Base-by-base conservation (phyloP, 2,329 filamentous ascomycete genomes). In the Endocalyx cinctus region DNA sequence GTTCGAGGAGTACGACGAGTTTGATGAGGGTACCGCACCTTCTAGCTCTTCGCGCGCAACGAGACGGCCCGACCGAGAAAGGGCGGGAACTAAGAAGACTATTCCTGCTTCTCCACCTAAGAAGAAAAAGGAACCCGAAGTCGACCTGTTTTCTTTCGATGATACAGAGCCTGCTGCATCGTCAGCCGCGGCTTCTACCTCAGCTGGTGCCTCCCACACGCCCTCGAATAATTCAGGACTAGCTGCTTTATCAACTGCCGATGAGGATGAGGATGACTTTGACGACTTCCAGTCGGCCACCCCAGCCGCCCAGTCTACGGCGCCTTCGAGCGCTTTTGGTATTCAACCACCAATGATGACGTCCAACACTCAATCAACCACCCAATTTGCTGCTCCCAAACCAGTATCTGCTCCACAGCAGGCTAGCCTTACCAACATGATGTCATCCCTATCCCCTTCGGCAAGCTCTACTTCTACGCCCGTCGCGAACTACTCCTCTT, bases 1-100 rank as follows among this genome's bases (percentile, higher is more conserved):
- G 45, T 98, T 96, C 49, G 90, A 97, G 49, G 92, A 96, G 62
- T 98, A 98, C 53, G 89, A 98, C 55, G 92, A 98, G 62, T 90
- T 83, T 52, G 90, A 97, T 35, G 92, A 95, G 51, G 87, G 74
- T 25, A 63, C 70, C 20, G 70, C 72, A 30, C 64, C 63, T 31
- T 58, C 70, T 32, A 66, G 74, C 38, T 63, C 76, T 16, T 65
- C 67, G 20, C 67, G 68, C 46, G 65, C 70, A 50, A 77, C 70
- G 55, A 64, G 69, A 44, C 48, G 63, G 39, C 71, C 72, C 50
- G 60, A 66, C 7, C 52, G 60, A 6, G 64, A 69, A 34, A 46
- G 61, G 27, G 48, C 56, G n/a, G 54, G 62, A 6, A 60, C 65
- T 28, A 84, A 84, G 62, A 82, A 82, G 56, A 58, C 59, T 7